Evolutionary conservation across 164 flowering plant species (phyloP), one percentile per base, ranked within the genome.

Genomic region (Dillenia suffruticosa): DNA sequence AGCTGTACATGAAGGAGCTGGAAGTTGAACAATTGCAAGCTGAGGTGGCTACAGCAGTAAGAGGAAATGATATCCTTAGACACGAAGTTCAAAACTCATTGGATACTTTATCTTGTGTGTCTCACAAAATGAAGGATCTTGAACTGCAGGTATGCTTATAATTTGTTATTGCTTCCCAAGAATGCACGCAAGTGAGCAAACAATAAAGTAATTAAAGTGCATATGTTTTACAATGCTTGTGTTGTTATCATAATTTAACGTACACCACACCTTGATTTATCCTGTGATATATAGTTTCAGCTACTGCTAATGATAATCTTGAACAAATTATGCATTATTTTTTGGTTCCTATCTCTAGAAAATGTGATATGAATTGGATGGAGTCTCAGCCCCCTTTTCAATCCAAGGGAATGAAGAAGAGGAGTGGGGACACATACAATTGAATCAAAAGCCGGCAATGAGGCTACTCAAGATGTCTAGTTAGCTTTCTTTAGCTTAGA

Each of bases 1-100:
- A 88, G 78, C 68, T 92, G 59, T 80, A 77, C 46, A 82, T 82
- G n/a, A 83, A 83, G 66, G 89, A 90, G 70, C 56, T 69, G 66
- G 96, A 95, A 67, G 68, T 88, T 24, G 97, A 95, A 73, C 94
- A 84, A 74, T 65, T 87, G 69, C 89, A 83, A 69, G 89, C 91
- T n/a, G 98, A 92, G 72, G 67, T 92, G 50, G 96, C 97, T 57
- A 72, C 97, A 52, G 88, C 88, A 1, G 80, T 85, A 40, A 81
- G 92, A 74, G 88, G 89, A 10, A 81, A 80, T 65, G 95, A 88
- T 62, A 77, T 87, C 45, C 87, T 95, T 26, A 78, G 77, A 72
- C 77, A 72, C 66, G 96, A 92, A 79, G 71, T 90, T 19, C 92
- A 92, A 76, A 80, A 71, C 72, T 77, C 86, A 22, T 43, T 75